Evolutionary conservation across 495 filamentous ascomycete species (phyloP).

Genomic region (Neurospora sp.): DNA sequence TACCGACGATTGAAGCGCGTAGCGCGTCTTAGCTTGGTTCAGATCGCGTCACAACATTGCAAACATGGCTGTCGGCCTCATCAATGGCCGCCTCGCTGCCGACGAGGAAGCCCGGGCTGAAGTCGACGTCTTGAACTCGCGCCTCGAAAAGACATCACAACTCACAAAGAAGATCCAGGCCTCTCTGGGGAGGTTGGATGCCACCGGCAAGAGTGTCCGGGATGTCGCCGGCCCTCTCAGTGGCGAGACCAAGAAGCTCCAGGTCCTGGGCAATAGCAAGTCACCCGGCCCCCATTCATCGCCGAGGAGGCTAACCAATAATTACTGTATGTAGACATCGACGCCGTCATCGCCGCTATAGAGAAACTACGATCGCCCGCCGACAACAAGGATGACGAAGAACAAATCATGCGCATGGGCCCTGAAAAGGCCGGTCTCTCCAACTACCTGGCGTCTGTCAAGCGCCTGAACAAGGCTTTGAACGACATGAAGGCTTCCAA

Average conservation of each 20-base stretch:
- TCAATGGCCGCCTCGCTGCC: slow-evolving; percentile 37
- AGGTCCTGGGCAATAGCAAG: slow-evolving; percentile 68
- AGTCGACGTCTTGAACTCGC: slow-evolving; percentile 55
- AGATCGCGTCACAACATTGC: not conserved
- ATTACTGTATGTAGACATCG: slow-evolving; percentile 52
- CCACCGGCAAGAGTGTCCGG: slow-evolving; percentile 77
- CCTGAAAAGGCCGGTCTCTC: slow-evolving; percentile 69
- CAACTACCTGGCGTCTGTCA: slow-evolving; percentile 82
- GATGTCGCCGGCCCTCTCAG: slow-evolving; percentile 89
- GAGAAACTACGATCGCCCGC: slow-evolving; percentile 79
- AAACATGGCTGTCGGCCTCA: slow-evolving; percentile 38
- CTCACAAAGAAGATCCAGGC: slow-evolving; percentile 91
- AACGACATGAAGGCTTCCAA: slow-evolving; percentile 75
- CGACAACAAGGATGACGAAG: slow-evolving; percentile 79
- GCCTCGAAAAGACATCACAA: slow-evolving; percentile 52
- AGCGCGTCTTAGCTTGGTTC: not conserved
- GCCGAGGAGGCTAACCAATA: slow-evolving; percentile 7
- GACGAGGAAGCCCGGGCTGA: slow-evolving; percentile 56
- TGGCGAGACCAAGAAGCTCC: slow-evolving; percentile 81
- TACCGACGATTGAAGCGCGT: not conserved
- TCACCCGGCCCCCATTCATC: not conserved
- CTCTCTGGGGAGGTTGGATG: slow-evolving; percentile 73
- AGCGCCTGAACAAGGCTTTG: slow-evolving; percentile 74
- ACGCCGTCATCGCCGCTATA: slow-evolving; percentile 73
- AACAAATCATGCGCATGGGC: slow-evolving; percentile 78